Base-by-base conservation (phyloP, 2,329 filamentous ascomycete species). In the Ophioceras dolichostomum region DNA sequence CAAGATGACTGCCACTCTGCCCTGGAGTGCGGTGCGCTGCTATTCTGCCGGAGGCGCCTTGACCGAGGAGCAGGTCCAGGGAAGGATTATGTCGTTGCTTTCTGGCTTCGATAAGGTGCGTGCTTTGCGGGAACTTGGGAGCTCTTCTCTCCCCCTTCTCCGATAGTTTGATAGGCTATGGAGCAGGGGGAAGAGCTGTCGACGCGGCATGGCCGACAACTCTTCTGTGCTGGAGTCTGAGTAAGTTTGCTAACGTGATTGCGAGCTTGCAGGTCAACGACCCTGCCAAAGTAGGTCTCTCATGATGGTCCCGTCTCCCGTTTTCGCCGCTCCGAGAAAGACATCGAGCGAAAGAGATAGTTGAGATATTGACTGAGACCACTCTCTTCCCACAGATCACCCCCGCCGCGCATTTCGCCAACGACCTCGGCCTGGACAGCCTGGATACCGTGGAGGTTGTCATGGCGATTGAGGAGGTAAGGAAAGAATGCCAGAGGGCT, bases 401-500 rank as follows among this genome's bases (percentile, higher is more conserved):
- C 55, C 66, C 76, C 45, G 71, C 68, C 38, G 81, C 89, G 41
- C 88, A 96, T 75, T 98, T 50, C 9, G 37, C 46, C 10, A 41
- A 38, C n/a, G 48, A 49, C 24, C 40, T 48, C 1, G 48, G 47
- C 3, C 39, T 50, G 14, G 43, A 48, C 36, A 43, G 43, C 36
- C 32, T 44, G 19, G 41, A 43, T 63, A 95, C 91, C 46, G 91
- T 98, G 46, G 91, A 98, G 73, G 91, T 98, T 49, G 91, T 98
- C 53, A 98, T 98, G 91, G 91, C 91, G 49, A 96, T 98, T 65
- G 91, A 98, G 76, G 91, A 98, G 79, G 83, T 87, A 65, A 47
- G 62, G 29, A 35, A 34, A 21, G n/a, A n/a, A n/a, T n/a, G n/a
- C n/a, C 9, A 27, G 18, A 4, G n/a, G n/a, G n/a, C n/a, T n/a